Percentiles rank a stretch among this genome's conserved stretches.
phyloP scores from a whole-genome alignment of 2,329 filamentous ascomycete genomes.

The Bipolaris zeicola region DNA sequence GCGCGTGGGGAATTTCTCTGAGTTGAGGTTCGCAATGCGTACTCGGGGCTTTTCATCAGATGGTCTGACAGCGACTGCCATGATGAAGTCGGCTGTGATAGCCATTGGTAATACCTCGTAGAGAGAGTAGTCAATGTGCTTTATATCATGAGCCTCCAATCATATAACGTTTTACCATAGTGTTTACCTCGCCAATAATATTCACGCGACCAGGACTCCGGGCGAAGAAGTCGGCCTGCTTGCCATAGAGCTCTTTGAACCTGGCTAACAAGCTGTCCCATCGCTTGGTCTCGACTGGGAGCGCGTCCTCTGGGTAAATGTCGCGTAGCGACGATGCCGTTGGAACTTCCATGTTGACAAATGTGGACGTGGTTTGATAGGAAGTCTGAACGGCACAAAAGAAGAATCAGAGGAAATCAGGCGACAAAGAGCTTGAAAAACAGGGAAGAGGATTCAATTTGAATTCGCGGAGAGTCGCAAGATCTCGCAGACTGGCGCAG shows the following conservation, averaged over 20 bases:
- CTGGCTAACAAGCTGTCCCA: conserved; percentile 75
- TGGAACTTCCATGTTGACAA: conserved; percentile 63
- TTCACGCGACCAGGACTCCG: conserved; percentile 94
- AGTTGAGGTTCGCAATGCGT: conserved; percentile 79
- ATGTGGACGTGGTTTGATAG: neutral
- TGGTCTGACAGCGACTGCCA: conserved; percentile 72
- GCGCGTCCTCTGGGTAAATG: conserved; percentile 79
- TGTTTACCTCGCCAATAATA: conserved; percentile 81
- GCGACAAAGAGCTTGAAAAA: neutral
- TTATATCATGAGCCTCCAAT: conserved; percentile 21
- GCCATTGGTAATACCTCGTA: conserved; percentile 97
- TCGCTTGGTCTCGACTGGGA: conserved; percentile 69
- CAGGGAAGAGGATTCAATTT: conserved; percentile 14
- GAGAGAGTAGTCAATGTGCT: conserved; percentile 96
- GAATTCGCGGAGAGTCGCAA: conserved; percentile 23
- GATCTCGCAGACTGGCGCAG: conserved; percentile 25
- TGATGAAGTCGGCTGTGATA: conserved; percentile 85
- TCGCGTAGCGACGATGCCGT: conserved; percentile 75
- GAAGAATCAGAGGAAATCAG: conserved; percentile 7
- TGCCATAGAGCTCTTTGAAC: conserved; percentile 74
- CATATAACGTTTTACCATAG: neutral
- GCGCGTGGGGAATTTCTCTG: conserved; percentile 73
- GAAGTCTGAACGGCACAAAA: neutral
- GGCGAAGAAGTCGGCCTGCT: conserved; percentile 77
- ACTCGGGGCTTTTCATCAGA: conserved; percentile 64